Base-by-base conservation (phyloP, 2,329 filamentous ascomycete species). In the Thielaviopsis euricoi region DNA sequence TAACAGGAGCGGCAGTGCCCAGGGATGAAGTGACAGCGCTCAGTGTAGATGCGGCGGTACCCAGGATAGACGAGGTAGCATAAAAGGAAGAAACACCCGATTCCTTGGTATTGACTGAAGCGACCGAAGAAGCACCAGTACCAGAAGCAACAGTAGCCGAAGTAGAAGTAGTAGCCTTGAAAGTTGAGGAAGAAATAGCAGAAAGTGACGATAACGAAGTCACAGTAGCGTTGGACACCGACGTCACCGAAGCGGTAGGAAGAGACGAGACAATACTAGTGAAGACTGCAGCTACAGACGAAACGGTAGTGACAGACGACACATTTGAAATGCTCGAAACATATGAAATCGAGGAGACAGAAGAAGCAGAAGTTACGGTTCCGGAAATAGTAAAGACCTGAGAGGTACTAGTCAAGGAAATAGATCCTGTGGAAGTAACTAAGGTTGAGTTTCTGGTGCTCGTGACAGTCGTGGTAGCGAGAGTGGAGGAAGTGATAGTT, bases 381-480 rank as follows among this genome's bases (percentile, higher is more conserved):
- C 9, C 4, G 12, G 29, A 33, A 33, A 33, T 10, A 2, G 29
- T 33, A 33, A 10, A 33, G 29, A 10, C 29, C 29, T 33, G 29
- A 2, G 29, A 6, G 29, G 25, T 48, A 26, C 40, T 21, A 55
- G 50, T 9, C 13, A 5, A 43, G 15, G 37, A 43, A 12, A 43
- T 15, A 43, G 55, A 57, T 17, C 37, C 53, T 12, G 60, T 60
- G 52, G 64, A 40, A 57, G 62, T 62, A 53, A 50, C 29, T 17
- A 46, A 55, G 23, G 52, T 46, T 21, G 50, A 21, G 52, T 50
- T 33, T 53, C n/a, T 54, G 33, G n/a, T 59, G 61, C 51, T 56
- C 40, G 58, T 60, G 29, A 23, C 15, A 6, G 26, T 57, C 9
- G 25, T 56, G 46, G 43, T 52, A 13, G 37, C 53, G 19, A 56